Conservation (phyloP, 1,139 yeast genomes). For the Geotrichum candidum region DNA sequence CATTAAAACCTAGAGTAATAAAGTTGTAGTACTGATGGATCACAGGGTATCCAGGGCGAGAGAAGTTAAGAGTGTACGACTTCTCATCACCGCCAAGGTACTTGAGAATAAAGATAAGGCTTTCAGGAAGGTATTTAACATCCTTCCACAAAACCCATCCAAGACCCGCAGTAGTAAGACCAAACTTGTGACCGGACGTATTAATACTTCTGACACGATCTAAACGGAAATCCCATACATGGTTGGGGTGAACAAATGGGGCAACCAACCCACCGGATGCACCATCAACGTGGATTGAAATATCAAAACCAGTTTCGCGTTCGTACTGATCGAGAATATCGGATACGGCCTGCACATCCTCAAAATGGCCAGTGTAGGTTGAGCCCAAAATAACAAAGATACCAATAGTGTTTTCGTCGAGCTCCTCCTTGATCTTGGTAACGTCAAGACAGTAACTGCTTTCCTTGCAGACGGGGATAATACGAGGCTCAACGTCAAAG, state of each 20-base stretch:
- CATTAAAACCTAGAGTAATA: slow-evolving; percentile 61
- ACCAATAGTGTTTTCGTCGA: slow-evolving; percentile 68
- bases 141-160: slow-evolving; percentile 91
- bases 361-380: slow-evolving; percentile 90
- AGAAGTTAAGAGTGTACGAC: slow-evolving; percentile 78
- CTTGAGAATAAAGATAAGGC: slow-evolving; percentile 68
- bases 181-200: slow-evolving; percentile 93
- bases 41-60: slow-evolving; percentile 90
- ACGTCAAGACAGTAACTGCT: slow-evolving; percentile 47
- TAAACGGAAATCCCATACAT: slow-evolving; percentile 76
- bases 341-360: slow-evolving; percentile 59
- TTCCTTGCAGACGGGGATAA: slow-evolving; percentile 57
- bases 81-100: slow-evolving; percentile 89
- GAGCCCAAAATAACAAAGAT: slow-evolving; percentile 84
- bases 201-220: slow-evolving; percentile 78
- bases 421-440: slow-evolving; percentile 10
- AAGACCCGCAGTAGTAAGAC: slow-evolving; percentile 81
- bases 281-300: slow-evolving; percentile 90
- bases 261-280: slow-evolving; percentile 90
- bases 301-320: slow-evolving; percentile 56
- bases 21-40: slow-evolving; percentile 82
- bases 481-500: slow-evolving; percentile 82
- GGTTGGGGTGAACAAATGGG: slow-evolving; percentile 70
- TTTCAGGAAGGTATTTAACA: slow-evolving; percentile 56
- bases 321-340: slow-evolving; percentile 62